phyloP scores from a whole-genome alignment of 2,329 filamentous ascomycete species.

The Penicillium hordei region DNA sequence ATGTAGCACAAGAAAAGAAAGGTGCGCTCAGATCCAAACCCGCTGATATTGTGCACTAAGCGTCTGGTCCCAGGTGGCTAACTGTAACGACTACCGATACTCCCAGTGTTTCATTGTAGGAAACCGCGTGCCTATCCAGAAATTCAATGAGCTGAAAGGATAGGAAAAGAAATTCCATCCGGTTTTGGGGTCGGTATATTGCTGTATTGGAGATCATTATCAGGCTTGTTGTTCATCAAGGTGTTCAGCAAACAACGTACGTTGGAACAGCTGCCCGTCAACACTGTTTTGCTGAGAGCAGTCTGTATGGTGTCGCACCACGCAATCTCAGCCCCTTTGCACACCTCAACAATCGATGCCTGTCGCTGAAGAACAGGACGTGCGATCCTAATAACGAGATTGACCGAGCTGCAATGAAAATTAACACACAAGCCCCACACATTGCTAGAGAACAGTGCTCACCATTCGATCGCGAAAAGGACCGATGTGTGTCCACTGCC shows the following conservation, averaged over 20 bases:
- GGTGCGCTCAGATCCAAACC: no score
- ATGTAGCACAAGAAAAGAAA: no score
- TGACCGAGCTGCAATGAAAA: neutral
- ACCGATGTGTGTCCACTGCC: neutral
- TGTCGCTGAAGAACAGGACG: neutral
- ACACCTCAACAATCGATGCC: neutral
- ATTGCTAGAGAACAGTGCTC: neutral
- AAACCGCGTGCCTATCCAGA: neutral
- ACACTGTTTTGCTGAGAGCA: neutral
- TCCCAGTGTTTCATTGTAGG: neutral
- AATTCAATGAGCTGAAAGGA: neutral
- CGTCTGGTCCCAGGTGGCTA: neutral
- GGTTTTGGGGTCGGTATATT: neutral
- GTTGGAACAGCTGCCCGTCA: neutral
- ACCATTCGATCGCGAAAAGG: neutral
- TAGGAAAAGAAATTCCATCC: neutral
- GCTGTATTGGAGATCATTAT: neutral
- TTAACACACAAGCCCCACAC: neutral
- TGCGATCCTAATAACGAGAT: neutral
- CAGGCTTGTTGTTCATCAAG: no score
- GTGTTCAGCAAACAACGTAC: neutral
- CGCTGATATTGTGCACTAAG: no score
- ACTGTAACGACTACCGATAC: neutral
- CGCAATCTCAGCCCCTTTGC: neutral
- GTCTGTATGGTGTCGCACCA: neutral